Evolutionary conservation across 192 early-diverging fungal species (phyloP).

Genomic region (Lobosporangium transversale): DNA sequence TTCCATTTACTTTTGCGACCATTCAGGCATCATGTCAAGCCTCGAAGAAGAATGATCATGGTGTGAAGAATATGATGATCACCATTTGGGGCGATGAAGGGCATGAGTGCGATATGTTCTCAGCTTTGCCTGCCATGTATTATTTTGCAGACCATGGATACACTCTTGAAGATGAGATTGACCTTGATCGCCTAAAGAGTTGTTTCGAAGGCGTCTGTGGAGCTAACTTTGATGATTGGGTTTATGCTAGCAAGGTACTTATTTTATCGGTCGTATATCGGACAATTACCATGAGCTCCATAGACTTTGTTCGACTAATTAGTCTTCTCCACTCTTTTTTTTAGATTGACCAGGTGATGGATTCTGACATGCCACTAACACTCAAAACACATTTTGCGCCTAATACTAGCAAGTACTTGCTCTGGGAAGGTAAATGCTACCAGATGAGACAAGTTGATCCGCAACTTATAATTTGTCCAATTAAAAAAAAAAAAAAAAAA

Average conservation of each 20-base stretch:
- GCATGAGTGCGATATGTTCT: conserved; percentile 90
- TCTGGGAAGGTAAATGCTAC: conserved; percentile 78
- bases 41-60: conserved; percentile 63
- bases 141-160: conserved; percentile 84
- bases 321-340: no score
- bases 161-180: conserved; percentile 69
- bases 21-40: conserved; percentile 78
- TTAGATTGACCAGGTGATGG: conserved; percentile 66
- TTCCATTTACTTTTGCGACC: conserved; percentile 84
- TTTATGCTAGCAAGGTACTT: conserved; percentile 67
- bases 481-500: no score
- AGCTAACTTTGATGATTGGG: conserved; percentile 81
- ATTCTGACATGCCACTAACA: conserved; percentile 53
- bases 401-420: conserved; percentile 84
- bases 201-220: conserved; percentile 83
- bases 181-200: conserved; percentile 62
- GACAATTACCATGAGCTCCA: not conserved
- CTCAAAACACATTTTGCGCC: conserved; percentile 67
- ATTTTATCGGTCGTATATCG: not conserved
- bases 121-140: conserved; percentile 78
- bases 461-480: no score
- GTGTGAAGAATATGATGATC: conserved; percentile 80
- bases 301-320: no score
- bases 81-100: conserved; percentile 94
- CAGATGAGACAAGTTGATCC: no score